phyloP scores from a whole-genome alignment of 345 rosid species.

The Pseudoturritis turrita region DNA sequence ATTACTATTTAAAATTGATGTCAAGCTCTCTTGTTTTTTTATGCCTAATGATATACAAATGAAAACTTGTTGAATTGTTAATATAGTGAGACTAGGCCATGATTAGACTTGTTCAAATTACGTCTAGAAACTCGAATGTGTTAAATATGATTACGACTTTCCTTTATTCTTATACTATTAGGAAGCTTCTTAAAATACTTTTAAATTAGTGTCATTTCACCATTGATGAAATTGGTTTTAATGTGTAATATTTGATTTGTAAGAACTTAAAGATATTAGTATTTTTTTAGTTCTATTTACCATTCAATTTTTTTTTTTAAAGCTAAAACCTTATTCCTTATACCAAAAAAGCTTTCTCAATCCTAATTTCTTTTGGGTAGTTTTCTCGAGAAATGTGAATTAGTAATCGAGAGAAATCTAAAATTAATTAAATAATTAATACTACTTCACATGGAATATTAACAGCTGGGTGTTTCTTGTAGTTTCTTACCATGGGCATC shows the following conservation, averaged over 20 bases:
- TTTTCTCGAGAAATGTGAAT: conserved; percentile 7
- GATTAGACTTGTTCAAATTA: conserved; percentile 17
- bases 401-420: neutral
- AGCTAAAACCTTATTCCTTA: neutral
- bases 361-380: neutral
- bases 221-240: no score
- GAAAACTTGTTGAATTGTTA: neutral
- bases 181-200: neutral
- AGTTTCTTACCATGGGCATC: conserved; percentile 29
- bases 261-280: neutral
- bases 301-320: no score
- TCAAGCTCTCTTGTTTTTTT: conserved; percentile 6
- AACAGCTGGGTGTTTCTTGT: conserved; percentile 25
- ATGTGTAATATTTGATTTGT: neutral
- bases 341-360: neutral
- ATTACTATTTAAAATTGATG: neutral
- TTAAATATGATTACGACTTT: conserved; percentile 13
- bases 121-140: neutral
- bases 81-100: conserved; percentile 4
- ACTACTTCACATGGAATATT: conserved; percentile 10
- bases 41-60: neutral
- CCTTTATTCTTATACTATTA: neutral
- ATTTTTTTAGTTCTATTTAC: neutral
- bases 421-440: conserved; percentile 3
- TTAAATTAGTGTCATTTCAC: neutral